Evolutionary conservation across 345 rosid species (phyloP).

Genomic region (Hibiscus mutabilis): DNA sequence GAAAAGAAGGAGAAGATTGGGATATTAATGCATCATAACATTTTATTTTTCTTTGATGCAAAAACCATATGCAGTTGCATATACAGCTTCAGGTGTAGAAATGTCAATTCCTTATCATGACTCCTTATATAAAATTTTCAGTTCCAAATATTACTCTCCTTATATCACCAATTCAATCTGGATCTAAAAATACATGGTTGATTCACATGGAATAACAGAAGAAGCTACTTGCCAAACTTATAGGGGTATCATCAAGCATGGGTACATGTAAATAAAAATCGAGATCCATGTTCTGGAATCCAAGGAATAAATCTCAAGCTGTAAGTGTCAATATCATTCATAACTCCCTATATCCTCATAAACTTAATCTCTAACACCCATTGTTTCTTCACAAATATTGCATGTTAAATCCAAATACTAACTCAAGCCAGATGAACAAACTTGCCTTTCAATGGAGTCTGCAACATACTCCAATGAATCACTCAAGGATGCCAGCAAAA

Average conservation of each 20-base stretch:
- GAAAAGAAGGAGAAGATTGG: background rate
- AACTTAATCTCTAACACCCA: constrained; percentile 3
- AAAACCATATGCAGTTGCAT: background rate
- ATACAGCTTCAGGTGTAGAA: background rate
- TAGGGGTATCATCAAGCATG: background rate
- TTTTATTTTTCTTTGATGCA: background rate
- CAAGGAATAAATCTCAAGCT: background rate
- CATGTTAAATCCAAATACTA: background rate
- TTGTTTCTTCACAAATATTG: constrained; percentile 5
- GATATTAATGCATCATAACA: background rate
- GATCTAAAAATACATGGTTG: background rate
- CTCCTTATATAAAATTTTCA: background rate
- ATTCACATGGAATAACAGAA: background rate
- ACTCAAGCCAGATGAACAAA: constrained; percentile 8
- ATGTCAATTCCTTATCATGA: background rate
- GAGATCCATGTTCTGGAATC: background rate
- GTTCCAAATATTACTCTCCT: background rate
- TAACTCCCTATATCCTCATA: background rate
- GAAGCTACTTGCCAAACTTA: background rate
- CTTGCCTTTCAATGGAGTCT: constrained; percentile 95
- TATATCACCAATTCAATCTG: background rate
- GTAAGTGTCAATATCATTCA: background rate
- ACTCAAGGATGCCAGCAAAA: constrained; percentile 90
- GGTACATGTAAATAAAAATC: constrained; percentile 1
- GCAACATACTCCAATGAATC: constrained; percentile 97